Evolutionary conservation across 1,139 yeast species (phyloP).

Genomic region (Diutina neorugosa): DNA sequence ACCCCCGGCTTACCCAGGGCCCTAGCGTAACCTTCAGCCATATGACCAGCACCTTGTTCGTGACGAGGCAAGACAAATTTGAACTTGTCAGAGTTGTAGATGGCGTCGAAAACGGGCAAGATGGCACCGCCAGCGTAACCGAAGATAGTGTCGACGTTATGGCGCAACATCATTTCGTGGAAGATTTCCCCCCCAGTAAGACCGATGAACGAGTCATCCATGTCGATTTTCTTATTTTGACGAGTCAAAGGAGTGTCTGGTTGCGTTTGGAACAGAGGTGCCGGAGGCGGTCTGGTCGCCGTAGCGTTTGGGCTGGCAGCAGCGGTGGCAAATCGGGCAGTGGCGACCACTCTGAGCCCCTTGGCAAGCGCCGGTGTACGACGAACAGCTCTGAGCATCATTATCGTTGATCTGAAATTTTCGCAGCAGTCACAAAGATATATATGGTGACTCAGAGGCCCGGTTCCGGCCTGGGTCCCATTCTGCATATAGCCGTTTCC

Average conservation of each 20-base stretch:
- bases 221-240: constrained; percentile 11
- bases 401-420: neutral
- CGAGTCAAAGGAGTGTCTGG: neutral
- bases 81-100: constrained; percentile 81
- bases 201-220: constrained; percentile 87
- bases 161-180: constrained; percentile 97
- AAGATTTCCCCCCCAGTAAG: constrained; percentile 95
- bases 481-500: neutral
- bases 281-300: neutral
- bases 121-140: constrained; percentile 99
- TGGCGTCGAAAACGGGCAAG: constrained; percentile 94
- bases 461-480: neutral
- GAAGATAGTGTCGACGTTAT: constrained; percentile 85
- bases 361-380: constrained; percentile 2
- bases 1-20: constrained; percentile 98
- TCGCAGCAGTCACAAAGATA: neutral
- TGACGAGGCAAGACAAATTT: constrained; percentile 89
- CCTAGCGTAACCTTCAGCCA: constrained; percentile 98
- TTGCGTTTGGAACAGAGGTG: neutral
- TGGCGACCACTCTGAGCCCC: neutral
- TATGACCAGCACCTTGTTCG: constrained; percentile 99
- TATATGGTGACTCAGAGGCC: constrained; percentile 1
- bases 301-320: neutral
- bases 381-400: constrained; percentile 1
- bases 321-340: constrained; percentile 3